Conservation (phyloP, 306 rosid genomes). For the Medicago lupulina region DNA sequence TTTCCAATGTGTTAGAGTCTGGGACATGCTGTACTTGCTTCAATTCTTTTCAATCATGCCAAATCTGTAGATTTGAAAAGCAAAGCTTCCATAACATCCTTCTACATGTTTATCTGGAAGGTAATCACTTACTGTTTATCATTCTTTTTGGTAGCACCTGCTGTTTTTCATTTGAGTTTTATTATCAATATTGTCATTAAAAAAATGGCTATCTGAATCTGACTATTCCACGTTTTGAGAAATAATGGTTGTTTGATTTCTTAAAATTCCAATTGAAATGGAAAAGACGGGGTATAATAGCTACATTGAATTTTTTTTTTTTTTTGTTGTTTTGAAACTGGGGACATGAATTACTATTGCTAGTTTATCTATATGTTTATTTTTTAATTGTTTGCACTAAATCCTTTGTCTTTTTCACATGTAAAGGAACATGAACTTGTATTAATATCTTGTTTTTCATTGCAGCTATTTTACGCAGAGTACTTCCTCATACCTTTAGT, state of each 20-base stretch:
- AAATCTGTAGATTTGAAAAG: conserved; percentile 81
- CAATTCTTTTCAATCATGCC: conserved; percentile 74
- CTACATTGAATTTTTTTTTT: too few species aligned
- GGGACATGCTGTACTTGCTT: conserved; percentile 77
- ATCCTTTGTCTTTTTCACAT: neutral
- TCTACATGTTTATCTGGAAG: conserved; percentile 99
- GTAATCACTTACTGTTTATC: conserved; percentile 50
- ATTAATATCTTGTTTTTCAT: conserved; percentile 37
- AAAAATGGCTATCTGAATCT: neutral
- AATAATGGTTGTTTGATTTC: conserved; percentile 28
- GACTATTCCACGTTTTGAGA: neutral
- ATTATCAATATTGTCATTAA: neutral
- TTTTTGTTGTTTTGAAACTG: too few species aligned
- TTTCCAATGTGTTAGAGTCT: conserved; percentile 59
- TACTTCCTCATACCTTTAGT: conserved; percentile 84
- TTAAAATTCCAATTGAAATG: conserved; percentile 15
- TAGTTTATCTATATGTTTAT: too few species aligned
- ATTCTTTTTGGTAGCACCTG: neutral
- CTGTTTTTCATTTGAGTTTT: conserved; percentile 26
- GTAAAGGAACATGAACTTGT: conserved; percentile 1
- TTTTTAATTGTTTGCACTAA: conserved; percentile 1
- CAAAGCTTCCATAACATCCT: conserved; percentile 88
- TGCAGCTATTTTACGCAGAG: conserved; percentile 93
- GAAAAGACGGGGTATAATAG: conserved; percentile 1
- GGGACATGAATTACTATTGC: too few species aligned